These are phyloP conservation scores for Pascua guehoae DNA, from an alignment of 1,284 basidiomycete genomes.

Conservation along the genomic window DNA sequence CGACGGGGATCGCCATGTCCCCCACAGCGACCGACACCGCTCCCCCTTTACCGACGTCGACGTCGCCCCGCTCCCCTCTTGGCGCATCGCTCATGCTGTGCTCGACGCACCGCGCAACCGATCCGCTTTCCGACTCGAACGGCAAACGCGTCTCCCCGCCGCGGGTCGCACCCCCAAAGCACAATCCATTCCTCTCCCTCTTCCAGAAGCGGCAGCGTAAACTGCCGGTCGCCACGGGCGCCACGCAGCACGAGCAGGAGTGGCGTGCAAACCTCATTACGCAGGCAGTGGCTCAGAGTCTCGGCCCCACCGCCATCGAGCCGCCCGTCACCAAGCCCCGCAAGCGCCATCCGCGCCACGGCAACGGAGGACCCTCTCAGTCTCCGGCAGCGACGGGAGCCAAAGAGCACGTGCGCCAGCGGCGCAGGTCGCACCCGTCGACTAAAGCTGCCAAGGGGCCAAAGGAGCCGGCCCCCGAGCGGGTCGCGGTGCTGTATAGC, in stretches of 20 bases:
- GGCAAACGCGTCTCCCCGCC: too few relatives aligned
- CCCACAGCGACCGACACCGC: not conserved
- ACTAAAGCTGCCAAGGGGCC: too few relatives aligned
- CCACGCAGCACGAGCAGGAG: not conserved
- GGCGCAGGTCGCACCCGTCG: too few relatives aligned
- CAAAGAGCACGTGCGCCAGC: too few relatives aligned
- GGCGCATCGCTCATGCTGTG: not conserved
- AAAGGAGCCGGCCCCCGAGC: too few relatives aligned
- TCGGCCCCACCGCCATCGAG: not conserved
- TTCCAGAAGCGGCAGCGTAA: not conserved
- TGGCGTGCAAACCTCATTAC: slow-evolving; percentile 9
- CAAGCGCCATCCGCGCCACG: too few relatives aligned
- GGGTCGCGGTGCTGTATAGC: too few relatives aligned
- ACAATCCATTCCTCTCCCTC: not conserved
- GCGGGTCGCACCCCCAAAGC: too few relatives aligned
- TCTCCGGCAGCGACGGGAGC: too few relatives aligned
- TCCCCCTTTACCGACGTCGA: not conserved
- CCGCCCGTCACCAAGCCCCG: not conserved
- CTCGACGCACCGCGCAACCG: slow-evolving; percentile 1
- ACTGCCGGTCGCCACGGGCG: too few relatives aligned
- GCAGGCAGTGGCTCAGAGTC: slow-evolving; percentile 6
- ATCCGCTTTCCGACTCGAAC: not conserved
- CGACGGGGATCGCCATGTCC: too few relatives aligned
- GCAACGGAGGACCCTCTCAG: too few relatives aligned
- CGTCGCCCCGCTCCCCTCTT: not conserved